Evolutionary conservation across 768 basidiomycete species (phyloP).

Genomic region (Strobilomyces dryophilus): DNA sequence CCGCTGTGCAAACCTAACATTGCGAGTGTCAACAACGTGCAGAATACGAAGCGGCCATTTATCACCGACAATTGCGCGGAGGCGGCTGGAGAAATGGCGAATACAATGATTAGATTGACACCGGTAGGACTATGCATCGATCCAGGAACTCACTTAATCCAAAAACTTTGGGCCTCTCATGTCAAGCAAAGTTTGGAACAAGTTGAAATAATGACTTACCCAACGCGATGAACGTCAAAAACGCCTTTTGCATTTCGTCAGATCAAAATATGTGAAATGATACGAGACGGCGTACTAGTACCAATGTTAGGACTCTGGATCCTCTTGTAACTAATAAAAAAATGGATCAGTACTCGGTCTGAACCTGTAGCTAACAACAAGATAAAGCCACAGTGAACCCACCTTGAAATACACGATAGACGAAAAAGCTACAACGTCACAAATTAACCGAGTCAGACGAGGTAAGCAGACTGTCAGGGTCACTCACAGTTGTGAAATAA

Average conservation of each 20-base stretch:
- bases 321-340: constrained; percentile 16
- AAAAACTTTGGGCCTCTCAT: constrained; percentile 17
- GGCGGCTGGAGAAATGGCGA: constrained; percentile 8
- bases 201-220: constrained; percentile 13
- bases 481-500: constrained; percentile 26
- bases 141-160: constrained; percentile 24
- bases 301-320: constrained; percentile 10
- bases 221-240: constrained; percentile 17
- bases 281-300: constrained; percentile 17
- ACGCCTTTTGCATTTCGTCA: constrained; percentile 10
- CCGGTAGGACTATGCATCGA: background rate
- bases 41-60: background rate
- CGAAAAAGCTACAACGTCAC: constrained; percentile 21
- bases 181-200: constrained; percentile 9
- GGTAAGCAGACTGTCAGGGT: background rate
- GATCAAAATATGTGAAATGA: background rate
- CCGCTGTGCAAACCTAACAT: constrained; percentile 18
- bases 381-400: background rate
- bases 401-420: constrained; percentile 24
- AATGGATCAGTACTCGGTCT: background rate
- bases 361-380: background rate
- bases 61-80: constrained; percentile 26
- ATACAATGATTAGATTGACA: background rate
- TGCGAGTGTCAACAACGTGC: constrained; percentile 6
- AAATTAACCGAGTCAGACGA: background rate